Conservation (phyloP, 805 yeast species). For the Blastobotrys parvus region DNA sequence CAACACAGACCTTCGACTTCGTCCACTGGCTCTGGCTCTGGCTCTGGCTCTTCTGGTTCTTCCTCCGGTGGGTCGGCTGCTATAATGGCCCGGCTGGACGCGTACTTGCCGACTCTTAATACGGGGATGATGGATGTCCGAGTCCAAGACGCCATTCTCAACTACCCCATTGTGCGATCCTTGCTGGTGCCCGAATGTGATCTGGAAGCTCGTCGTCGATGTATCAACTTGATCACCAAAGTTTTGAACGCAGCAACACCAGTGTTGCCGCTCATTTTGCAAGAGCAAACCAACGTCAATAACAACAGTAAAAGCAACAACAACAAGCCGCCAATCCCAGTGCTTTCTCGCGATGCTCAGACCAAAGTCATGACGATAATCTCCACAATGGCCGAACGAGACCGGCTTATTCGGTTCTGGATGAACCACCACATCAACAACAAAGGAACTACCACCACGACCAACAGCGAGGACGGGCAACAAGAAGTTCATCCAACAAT, state of each 20-base stretch:
- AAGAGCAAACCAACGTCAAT: slow-evolving; percentile 13
- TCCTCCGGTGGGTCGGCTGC: slow-evolving; percentile 10
- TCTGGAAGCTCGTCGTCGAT: slow-evolving; percentile 21
- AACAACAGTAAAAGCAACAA: slow-evolving; percentile 1
- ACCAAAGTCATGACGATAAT: slow-evolving; percentile 13
- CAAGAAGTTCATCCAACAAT: slow-evolving; percentile 11
- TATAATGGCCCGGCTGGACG: slow-evolving; percentile 18
- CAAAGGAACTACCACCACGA: slow-evolving; percentile 6
- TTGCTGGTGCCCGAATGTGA: slow-evolving; percentile 23
- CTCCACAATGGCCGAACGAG: slow-evolving; percentile 17
- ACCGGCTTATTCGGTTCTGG: slow-evolving; percentile 19
- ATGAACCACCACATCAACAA: slow-evolving; percentile 17
- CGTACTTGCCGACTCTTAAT: slow-evolving; percentile 21
- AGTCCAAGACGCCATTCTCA: slow-evolving; percentile 23
- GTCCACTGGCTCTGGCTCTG: too few species aligned
- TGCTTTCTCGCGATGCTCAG: slow-evolving; percentile 15
- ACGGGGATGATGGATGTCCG: slow-evolving; percentile 23
- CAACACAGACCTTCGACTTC: too few species aligned
- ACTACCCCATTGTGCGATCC: slow-evolving; percentile 22
- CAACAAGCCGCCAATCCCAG: slow-evolving; percentile 4
- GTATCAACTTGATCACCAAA: slow-evolving; percentile 15
- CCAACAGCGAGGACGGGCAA: neutral
- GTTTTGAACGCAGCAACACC: slow-evolving; percentile 22
- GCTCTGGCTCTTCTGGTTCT: too few species aligned
- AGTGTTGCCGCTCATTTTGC: slow-evolving; percentile 19